Base-by-base conservation (phyloP, 495 filamentous ascomycete species). In the Annulohypoxylon moriforme region DNA sequence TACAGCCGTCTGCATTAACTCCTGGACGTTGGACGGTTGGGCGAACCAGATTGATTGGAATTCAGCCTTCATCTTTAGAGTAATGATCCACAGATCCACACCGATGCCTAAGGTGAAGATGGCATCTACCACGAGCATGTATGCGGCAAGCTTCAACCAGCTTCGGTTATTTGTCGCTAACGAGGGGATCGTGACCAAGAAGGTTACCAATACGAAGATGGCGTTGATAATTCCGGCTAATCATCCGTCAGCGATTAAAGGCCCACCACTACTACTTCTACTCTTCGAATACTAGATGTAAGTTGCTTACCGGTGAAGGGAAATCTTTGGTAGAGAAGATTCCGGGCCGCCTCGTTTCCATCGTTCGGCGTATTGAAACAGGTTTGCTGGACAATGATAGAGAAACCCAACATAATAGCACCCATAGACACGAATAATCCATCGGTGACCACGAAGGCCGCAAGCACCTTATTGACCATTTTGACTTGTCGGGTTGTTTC, bases 21-120 rank as follows among this genome's bases (percentile, higher is more conserved):
- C 85, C 78, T 92, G 90, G 11, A 85, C 79, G 9, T 75, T 47
- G 4, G 80, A 50, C 10, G 81, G 68, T 74, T 91, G 87, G n/a
- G 76, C 60, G 6, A 74, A 79, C 86, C 89, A 94, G 47, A 90
- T 79, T 0, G 74, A 72, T 42, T 75, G 75, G 67, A 92, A 84
- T 40, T 87, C 86, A 3, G 81, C 79, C 67, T 88, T 84, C 27
- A 88, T 89, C 74, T 82, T 85, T 62, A 94, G 82, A 2, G 91
- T 94, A 59, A 86, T 76, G 68, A 92, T 85, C 91, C 91, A 94
- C 60, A 93, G 79, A 36, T 84, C 81, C 55, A 94, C 75, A 22
- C 91, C 91, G 5, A 93, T 77, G 50, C 85, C 73, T 72, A 93
- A 78, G 27, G 88, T 92, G 77, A 91, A 92, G 31, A 89, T 46